Evolutionary conservation across 1,284 basidiomycete genomes (phyloP), one percentile per base, ranked within the genome.

Genomic region (Malassezia pachydermatis): DNA sequence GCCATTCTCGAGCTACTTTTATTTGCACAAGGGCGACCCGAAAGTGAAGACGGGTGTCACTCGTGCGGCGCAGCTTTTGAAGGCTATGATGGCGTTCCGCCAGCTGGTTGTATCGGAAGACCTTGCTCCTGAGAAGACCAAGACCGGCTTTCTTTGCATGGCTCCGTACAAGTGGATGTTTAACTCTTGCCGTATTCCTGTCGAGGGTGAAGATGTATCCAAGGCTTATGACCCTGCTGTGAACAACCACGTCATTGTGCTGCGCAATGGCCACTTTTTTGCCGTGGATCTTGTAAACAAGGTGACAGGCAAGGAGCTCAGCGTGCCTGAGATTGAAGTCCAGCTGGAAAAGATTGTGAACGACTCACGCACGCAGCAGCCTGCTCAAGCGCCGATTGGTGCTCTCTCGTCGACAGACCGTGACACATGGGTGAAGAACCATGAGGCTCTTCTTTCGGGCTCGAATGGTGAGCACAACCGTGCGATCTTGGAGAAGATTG

Each of bases 91-190:
- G 41, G 60, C 58, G 16, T 71, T 71, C 59, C 59, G 68, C 30
- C 45, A 58, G 16, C 52, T 71, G 19, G 41, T 68, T 19, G 67
- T 68, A 40, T 58, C 57, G 57, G 79, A 84, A 58, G 76, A 79
- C 50, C 80, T 98, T 16, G 86, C 89, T 70, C 92, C 92, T 2
- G 92, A 98, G 68, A 88, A 83, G 74, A 80, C 84, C 38, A 82
- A 83, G 45, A 80, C 81, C 1, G 77, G 78, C 14, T 87, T 90
- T 1, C 76, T 98, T n/a, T 85, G 85, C 74, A 92, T 92, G 86
- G 78, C 78, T 3, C 88, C 88, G n/a, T 95, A 92, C 80, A 78
- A 86, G 81, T 85, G 87, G 87, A 88, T 90, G 83, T 90, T 98
- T 80, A 94, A 96, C 74, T 78, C 88, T 4, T 81, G 79, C 36